Evolutionary conservation across 768 basidiomycete species (phyloP), one percentile per base, ranked within the genome.

Genomic region (Amanita subjunquillea): DNA sequence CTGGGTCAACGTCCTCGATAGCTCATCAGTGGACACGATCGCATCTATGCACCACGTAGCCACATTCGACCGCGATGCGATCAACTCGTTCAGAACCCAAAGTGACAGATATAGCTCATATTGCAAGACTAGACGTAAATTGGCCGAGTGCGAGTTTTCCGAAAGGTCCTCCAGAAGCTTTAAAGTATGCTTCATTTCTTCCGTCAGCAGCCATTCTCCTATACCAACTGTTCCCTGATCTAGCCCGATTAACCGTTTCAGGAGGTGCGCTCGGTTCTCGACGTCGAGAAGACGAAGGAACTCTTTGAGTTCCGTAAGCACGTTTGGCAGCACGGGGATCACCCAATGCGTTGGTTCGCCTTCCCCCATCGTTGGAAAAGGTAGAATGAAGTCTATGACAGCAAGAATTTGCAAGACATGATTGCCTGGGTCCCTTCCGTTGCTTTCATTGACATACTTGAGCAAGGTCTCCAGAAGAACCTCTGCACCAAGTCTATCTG

Each of bases 171-270:
- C 67, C 20, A 80, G 65, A 20, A 65, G 60, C 10, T 62, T 63
- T 6, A 65, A 65, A 42, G 85, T 65, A n/a, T 71, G 65, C 61
- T 78, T 79, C 54, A 85, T 58, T 55, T 86, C 83, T 56, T 84
- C 78, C n/a, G 66, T 59, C 7, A 91, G 58, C 23, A 90, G 59
- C 85, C 86, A 91, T 54, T 85, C 82, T 15, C 78, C 83, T 2
- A 85, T 65, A 3, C 80, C 81, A 20, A 77, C 64, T 23, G 71
- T 63, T 2, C 78, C 80, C 4, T 70, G 63, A 56, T 91, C 88
- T 12, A 89, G 63, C 15, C 63, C 68, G 20, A 77, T 68, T 2
- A 90, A 70, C 4, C 79, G 73, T 44, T 73, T 66, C 25, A 88
- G 60, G 23, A 89, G 62, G 37, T 72, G 70, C 2, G 73, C 66